Base-by-base conservation (phyloP, 2,329 filamentous ascomycete species). In the Plenodomus tracheiphilus region DNA sequence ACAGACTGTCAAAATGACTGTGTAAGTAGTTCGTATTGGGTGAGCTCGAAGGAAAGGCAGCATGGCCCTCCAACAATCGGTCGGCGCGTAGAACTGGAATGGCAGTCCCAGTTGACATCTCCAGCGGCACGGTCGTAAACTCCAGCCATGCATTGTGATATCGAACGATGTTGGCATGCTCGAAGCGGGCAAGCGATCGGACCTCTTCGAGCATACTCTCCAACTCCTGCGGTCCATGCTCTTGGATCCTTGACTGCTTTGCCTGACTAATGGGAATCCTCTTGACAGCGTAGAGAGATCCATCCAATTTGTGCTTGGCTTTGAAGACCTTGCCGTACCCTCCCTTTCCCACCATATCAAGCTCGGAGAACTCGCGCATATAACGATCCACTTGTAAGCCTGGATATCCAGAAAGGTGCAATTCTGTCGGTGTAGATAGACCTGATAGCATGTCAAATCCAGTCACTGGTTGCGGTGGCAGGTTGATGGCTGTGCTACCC, bases 101-200 rank as follows among this genome's bases (percentile, higher is more conserved):
- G 7, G 44, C 41, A 3, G 59, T 45, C 11, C 38, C 30, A 5
- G 43, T 34, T 8, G 54, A 15, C 3, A 37, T 18, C 8, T 64
- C 59, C 9, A 38, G 56, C 10, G 59, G 40, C 21, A 51, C 41
- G 2, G 62, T 54, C 0, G 61, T 58, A 41, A 66, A 76, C 30
- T 88, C 85, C 13, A 86, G 75, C 85, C 85, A 88, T 13, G 81
- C 81, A 43, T 79, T 79, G 61, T 83, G 83, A 59, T 88, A 88
- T 19, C 85, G 78, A 30, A 88, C 85, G 46, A 88, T 80, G 61
- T 88, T 86, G 4, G 77, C 77, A 65, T 88, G 85, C 39, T 87
- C 81, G 15, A 87, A 73, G 20, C 77, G 75, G 39, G 85, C 85
- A 38, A 88, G 73, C 1, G 83, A 84, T 40, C 83, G 77, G 8